Conservation (phyloP, 495 filamentous ascomycete genomes). For the Beverwykella pulmonaria region DNA sequence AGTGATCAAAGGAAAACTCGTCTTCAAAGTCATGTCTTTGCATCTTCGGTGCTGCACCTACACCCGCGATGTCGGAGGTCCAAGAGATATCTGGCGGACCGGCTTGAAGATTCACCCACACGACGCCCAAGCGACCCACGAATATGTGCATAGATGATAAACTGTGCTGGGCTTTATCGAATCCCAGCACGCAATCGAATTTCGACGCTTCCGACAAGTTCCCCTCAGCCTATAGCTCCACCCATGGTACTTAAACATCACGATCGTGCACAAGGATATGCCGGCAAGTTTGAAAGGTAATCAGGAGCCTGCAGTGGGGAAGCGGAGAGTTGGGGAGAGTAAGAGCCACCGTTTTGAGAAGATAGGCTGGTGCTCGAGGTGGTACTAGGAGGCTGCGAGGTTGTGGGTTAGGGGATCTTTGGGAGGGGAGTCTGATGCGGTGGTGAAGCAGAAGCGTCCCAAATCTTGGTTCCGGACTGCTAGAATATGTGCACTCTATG, state of each 20-base stretch:
- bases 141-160: conserved; percentile 26
- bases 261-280: conserved; percentile 13
- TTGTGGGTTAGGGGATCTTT: conserved; percentile 47
- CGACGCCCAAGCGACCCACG: not conserved
- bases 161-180: conserved; percentile 58
- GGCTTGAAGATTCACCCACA: not conserved
- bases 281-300: not conserved
- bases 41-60: not conserved
- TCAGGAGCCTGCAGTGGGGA: not conserved
- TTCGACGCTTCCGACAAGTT: conserved; percentile 61
- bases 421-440: not conserved
- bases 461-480: too few species aligned
- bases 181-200: conserved; percentile 56
- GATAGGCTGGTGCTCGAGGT: not conserved
- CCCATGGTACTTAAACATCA: conserved; percentile 63
- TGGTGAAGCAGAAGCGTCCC: conserved; percentile 51
- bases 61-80: not conserved
- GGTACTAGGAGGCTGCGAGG: conserved; percentile 15
- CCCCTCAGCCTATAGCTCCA: conserved; percentile 63
- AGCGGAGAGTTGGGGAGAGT: not conserved
- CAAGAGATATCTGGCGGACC: not conserved
- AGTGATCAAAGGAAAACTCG: conserved; percentile 54
- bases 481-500: too few species aligned
- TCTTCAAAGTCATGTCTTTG: conserved; percentile 47
- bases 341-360: not conserved